Base-by-base conservation (phyloP, 1,139 yeast genomes). In the Geotrichum europaeum region DNA sequence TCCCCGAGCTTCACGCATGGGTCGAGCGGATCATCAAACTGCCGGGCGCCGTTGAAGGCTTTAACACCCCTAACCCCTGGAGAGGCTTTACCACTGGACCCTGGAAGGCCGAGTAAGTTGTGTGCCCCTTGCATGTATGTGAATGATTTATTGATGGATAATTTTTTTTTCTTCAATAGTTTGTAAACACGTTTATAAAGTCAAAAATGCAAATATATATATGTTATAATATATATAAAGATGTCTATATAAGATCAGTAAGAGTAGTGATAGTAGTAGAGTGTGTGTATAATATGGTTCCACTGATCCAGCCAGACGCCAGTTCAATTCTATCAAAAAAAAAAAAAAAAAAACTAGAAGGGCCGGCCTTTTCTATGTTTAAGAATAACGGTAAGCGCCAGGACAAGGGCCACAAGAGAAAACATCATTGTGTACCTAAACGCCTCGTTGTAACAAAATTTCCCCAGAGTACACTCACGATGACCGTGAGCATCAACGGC, bases 1-100 rank as follows among this genome's bases (percentile, higher is more conserved):
- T 72, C 69, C 85, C 85, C 40, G 67, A 69, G 47, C 68, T 81
- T 49, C 64, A 70, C 52, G 71, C 75, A 58, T 83, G 86, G 86
- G 64, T 75, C 55, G 78, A 76, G n/a, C 70, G 71, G 20, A 65
- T 83, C 56, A 67, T 70, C 9, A 68, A 69, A 3, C 63, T 76
- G 34, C 79, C 80, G 5, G 83, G 71, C 34, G 76, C 80, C 60
- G 65, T 70, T 63, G 73, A 70, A 60, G 83, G 81, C 25, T 36
- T 62, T 25, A 51, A 62, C 53, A 53, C 43, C 25, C 58, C 63
- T 32, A 34, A 24, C 12, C 22, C 45, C 6, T 61, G 60, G 60
- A 28, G 51, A 25, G 60, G 59, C 2, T 61, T 60, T 30, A 25
- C 60, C 9, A 49, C 10, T 7, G 55, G 57, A 24, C 54, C 59